These are phyloP conservation scores for Halophytophthora polymorphica DNA, from an alignment of 352 stramenopile species.

Conservation along the genomic window DNA sequence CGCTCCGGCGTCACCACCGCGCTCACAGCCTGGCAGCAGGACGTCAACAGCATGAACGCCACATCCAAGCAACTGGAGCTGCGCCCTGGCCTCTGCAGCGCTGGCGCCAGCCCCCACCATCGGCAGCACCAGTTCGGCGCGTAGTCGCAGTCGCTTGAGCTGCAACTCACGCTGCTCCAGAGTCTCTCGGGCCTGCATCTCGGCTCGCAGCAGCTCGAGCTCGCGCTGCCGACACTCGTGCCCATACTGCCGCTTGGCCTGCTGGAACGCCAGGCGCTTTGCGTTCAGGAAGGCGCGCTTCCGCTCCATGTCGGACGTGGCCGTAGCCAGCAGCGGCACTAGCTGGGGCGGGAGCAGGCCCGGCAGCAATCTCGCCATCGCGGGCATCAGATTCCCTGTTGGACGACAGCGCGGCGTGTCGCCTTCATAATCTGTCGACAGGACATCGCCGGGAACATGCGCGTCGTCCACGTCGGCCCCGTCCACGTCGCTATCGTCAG, in stretches of 20 bases:
- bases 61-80: slow-evolving; percentile 5
- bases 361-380: neutral
- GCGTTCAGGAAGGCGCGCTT: slow-evolving; percentile 19
- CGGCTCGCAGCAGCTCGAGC: slow-evolving; percentile 12
- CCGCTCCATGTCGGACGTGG: slow-evolving; percentile 9
- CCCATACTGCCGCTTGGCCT: slow-evolving; percentile 13
- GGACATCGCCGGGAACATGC: no score
- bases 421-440: no score
- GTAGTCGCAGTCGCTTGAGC: slow-evolving; percentile 12
- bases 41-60: no score
- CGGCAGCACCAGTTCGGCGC: slow-evolving; percentile 13
- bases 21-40: no score
- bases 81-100: slow-evolving; percentile 6
- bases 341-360: neutral
- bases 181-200: slow-evolving; percentile 18
- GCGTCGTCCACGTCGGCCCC: no score
- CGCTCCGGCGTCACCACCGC: no score
- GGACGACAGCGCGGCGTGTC: no score
- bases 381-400: no score
- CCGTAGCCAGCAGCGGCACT: neutral
- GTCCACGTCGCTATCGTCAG: no score
- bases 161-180: slow-evolving; percentile 15
- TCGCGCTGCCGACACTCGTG: slow-evolving; percentile 16
- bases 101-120: slow-evolving; percentile 13
- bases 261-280: slow-evolving; percentile 26